Conservation (phyloP, 2,329 filamentous ascomycete genomes). For the Penicillium glabrum region DNA sequence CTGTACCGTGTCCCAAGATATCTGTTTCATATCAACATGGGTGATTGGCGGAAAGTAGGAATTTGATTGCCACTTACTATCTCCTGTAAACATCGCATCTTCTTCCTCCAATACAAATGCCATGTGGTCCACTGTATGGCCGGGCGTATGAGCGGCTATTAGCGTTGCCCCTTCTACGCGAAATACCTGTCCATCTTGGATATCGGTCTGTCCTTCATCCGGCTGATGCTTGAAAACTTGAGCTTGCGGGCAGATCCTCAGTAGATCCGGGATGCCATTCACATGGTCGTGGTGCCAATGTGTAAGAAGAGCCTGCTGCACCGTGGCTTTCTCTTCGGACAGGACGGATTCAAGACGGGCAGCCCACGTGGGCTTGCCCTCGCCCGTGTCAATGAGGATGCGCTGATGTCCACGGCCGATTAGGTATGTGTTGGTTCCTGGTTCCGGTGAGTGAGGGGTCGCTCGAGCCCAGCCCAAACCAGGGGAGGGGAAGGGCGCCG, state of each 20-base stretch:
- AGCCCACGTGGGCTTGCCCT: slow-evolving; percentile 75
- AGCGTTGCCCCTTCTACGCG: slow-evolving; percentile 59
- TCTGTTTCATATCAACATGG: slow-evolving; percentile 39
- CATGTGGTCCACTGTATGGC: slow-evolving; percentile 83
- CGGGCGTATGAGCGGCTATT: slow-evolving; percentile 65
- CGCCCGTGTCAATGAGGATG: slow-evolving; percentile 85
- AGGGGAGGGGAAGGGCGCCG: neutral
- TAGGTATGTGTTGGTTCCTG: slow-evolving; percentile 91
- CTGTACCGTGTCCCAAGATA: slow-evolving; percentile 81
- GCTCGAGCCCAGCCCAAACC: neutral
- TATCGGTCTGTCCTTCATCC: slow-evolving; percentile 49
- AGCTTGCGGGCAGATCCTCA: slow-evolving; percentile 61
- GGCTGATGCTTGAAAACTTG: slow-evolving; percentile 68
- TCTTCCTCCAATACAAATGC: slow-evolving; percentile 74
- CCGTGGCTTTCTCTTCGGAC: slow-evolving; percentile 63
- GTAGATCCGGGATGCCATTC: slow-evolving; percentile 70
- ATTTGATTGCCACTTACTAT: slow-evolving; percentile 52
- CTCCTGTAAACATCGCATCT: slow-evolving; percentile 81
- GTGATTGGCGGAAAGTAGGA: neutral
- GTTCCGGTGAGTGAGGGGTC: neutral
- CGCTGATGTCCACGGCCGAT: slow-evolving; percentile 72
- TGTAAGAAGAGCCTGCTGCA: slow-evolving; percentile 74
- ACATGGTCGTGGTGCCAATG: slow-evolving; percentile 93
- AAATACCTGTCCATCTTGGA: slow-evolving; percentile 57
- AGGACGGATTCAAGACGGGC: slow-evolving; percentile 65